phyloP scores from a whole-genome alignment of 2,329 filamentous ascomycete genomes.

The Microdochium trichocladiopsis region DNA sequence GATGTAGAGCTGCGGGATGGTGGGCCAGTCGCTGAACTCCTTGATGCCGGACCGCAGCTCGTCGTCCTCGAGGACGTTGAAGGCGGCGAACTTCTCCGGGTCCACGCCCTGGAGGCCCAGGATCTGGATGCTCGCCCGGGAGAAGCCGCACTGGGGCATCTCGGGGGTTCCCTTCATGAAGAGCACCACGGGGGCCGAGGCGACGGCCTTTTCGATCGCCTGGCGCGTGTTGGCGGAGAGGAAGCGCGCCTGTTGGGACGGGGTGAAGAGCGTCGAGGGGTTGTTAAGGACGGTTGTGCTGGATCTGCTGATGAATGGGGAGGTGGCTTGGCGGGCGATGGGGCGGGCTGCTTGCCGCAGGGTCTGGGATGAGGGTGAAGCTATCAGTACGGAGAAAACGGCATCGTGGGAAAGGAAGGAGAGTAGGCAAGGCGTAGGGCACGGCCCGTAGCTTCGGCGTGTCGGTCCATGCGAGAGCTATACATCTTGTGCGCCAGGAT shows the following conservation, averaged over 20 bases:
- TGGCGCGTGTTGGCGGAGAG: slow-evolving; percentile 73
- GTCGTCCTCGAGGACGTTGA: slow-evolving; percentile 90
- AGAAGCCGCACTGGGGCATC: slow-evolving; percentile 94
- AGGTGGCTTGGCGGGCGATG: slow-evolving; percentile 17
- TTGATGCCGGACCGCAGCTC: slow-evolving; percentile 89
- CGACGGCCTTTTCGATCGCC: slow-evolving; percentile 86
- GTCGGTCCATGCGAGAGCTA: too few species aligned
- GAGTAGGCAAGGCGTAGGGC: too few species aligned
- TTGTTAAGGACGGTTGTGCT: too few species aligned
- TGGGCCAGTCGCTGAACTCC: slow-evolving; percentile 98
- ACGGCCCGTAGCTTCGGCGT: too few species aligned
- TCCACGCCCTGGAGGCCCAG: slow-evolving; percentile 91
- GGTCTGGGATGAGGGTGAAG: not conserved
- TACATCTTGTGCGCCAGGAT: too few species aligned
- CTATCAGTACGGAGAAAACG: too few species aligned
- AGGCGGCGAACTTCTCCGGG: slow-evolving; percentile 92
- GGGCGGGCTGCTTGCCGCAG: slow-evolving; percentile 4
- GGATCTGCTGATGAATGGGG: not conserved
- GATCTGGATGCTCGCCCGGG: slow-evolving; percentile 89
- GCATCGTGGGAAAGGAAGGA: too few species aligned
- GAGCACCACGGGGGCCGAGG: slow-evolving; percentile 82
- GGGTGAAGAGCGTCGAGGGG: slow-evolving; percentile 19
- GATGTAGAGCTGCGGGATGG: slow-evolving; percentile 93
- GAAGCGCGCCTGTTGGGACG: slow-evolving; percentile 47
- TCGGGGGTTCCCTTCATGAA: slow-evolving; percentile 99